Conservation (phyloP, 2,329 filamentous ascomycete species). For the Diaporthe caulivora region DNA sequence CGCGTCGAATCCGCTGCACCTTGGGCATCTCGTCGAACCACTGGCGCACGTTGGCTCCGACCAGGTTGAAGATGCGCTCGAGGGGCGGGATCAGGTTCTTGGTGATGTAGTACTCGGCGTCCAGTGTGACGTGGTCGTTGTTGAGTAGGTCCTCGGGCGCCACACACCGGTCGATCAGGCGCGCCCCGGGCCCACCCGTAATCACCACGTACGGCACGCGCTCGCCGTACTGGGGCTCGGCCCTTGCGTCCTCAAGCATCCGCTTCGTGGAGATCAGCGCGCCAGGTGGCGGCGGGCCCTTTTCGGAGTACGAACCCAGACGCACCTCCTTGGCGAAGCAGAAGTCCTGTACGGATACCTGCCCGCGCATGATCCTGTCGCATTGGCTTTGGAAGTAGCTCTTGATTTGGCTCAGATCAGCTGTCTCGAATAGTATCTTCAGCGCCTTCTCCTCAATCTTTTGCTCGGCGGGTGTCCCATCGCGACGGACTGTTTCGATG, state of each 20-base stretch:
- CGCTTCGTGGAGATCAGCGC: conserved; percentile 87
- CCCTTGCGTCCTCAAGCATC: conserved; percentile 87
- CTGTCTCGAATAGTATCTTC: conserved; percentile 88
- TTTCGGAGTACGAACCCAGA: conserved; percentile 87
- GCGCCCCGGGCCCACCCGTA: conserved; percentile 85
- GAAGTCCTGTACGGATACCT: conserved; percentile 93
- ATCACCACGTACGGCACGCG: conserved; percentile 95
- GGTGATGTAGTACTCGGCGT: conserved; percentile 95
- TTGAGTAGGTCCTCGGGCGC: conserved; percentile 85
- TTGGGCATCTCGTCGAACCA: conserved; percentile 99
- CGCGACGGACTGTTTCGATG: conserved; percentile 95
- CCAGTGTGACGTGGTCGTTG: conserved; percentile 83
- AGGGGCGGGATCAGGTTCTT: conserved; percentile 96
- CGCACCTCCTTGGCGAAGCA: conserved; percentile 95
- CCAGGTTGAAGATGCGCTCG: conserved; percentile 95
- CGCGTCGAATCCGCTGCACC: conserved; percentile 78
- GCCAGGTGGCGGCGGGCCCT: conserved; percentile 84
- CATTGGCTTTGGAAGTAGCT: conserved; percentile 91
- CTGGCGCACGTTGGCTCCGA: conserved; percentile 87
- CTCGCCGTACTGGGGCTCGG: conserved; percentile 95
- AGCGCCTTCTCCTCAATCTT: conserved; percentile 96
- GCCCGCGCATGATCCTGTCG: conserved; percentile 89
- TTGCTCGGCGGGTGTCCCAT: conserved; percentile 94
- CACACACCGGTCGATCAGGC: conserved; percentile 90
- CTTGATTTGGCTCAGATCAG: conserved; percentile 91